Percentiles rank a stretch among this genome's conserved stretches.
Evolutionary conservation across 169 alveolate genomes (phyloP).

Genomic region (Eimeria mitis): DNA sequence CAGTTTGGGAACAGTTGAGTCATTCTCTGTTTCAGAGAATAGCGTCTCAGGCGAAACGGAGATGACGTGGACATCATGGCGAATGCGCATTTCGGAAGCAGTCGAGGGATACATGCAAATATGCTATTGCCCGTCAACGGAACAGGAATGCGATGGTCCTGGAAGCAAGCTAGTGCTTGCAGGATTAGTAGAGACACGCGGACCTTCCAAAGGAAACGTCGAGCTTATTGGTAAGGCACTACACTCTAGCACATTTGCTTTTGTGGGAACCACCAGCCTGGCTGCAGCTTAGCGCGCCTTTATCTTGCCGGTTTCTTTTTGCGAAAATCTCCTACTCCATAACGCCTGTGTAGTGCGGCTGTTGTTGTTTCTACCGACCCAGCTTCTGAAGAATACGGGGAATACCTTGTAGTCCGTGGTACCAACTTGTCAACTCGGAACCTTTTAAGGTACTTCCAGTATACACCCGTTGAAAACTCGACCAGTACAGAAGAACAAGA

Average conservation of each 20-base stretch:
- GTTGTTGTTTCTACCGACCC: background rate
- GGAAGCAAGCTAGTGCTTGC: conserved; percentile 56
- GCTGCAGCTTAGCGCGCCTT: background rate
- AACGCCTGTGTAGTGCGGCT: background rate
- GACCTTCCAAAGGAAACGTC: conserved; percentile 63
- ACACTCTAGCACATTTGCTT: background rate
- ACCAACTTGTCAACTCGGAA: conserved; percentile 58
- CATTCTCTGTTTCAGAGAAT: background rate
- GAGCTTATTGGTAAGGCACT: conserved; percentile 51
- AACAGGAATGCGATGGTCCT: conserved; percentile 16
- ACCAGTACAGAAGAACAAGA: conserved; percentile 29
- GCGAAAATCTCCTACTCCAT: background rate
- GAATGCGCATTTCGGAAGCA: conserved; percentile 26
- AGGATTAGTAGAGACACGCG: conserved; percentile 46
- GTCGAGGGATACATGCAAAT: conserved; percentile 43
- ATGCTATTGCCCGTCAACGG: conserved; percentile 78
- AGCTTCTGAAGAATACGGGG: conserved; percentile 62
- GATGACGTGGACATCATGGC: conserved; percentile 74
- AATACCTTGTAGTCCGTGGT: conserved; percentile 71
- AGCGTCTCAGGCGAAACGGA: background rate
- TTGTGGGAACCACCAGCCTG: background rate
- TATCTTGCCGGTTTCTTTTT: background rate
- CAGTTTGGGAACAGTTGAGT: conserved; percentile 44
- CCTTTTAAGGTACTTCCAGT: conserved; percentile 55
- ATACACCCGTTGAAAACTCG: background rate